Evolutionary conservation across 305 asterid species (phyloP), one percentile per base, ranked within the genome.

Genomic region (Fraxinus ornus): DNA sequence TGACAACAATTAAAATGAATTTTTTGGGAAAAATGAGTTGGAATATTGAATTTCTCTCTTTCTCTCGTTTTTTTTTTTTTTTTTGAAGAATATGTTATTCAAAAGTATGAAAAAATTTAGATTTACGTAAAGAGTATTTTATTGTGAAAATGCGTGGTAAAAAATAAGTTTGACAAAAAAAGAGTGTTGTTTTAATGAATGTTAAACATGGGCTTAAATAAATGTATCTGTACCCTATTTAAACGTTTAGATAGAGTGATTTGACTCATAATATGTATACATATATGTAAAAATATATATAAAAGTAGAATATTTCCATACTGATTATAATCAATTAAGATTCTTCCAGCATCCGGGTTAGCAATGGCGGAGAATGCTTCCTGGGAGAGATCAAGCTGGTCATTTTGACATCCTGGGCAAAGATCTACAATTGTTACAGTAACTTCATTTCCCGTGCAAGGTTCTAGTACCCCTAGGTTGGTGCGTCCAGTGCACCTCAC

Each of bases 351-450:
- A 77, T 83, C 74, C 15, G 55, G 79, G 17, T 87, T 60, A 7
- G 77, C 90, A 36, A 87, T 87, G 72, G 0, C 36, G 30, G 83
- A 6, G 62, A 89, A 89, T 9, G 89, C 90, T 79, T 89, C 77
- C 44, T 47, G 36, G 7, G 90, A 87, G 22, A 89, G 88, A 62
- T 88, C 92, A 57, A 86, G 83, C 72, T 85, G 86, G 78, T 86
- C 21, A 0, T 39, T 37, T 28, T 28, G 37, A 7, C 90, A 89
- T 4, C 83, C 85, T 0, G 85, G 86, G 82, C 92, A 87, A 3
- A 77, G 85, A 81, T 89, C 90, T 0, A 81, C 89, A 0, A 89
- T 75, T 52, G 39, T 81, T 37, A 86, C 89, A 0, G 41, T 78
- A 1, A 82, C 76, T 10, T 68, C 79, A 4, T 76, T 82, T 0